Base-by-base conservation (phyloP, 305 asterid species). In the Lippia alba region DNA sequence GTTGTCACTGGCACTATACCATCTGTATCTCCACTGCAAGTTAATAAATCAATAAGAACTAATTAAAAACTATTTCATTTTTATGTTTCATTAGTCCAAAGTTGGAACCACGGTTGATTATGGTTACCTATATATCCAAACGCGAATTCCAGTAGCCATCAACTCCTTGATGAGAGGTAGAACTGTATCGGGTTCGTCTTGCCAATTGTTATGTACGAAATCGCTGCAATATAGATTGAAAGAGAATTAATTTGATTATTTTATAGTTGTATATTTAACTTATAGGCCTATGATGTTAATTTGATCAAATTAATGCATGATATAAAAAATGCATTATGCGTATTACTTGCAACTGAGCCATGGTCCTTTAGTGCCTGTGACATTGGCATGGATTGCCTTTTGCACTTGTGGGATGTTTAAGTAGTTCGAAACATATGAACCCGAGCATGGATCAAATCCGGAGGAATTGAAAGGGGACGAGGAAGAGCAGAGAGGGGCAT, bases 71-170 rank as follows among this genome's bases (percentile, higher is more conserved):
- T 24, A 24, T 24, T 24, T 24, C 30, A 24, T 1, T 24, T 24
- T 24, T 24, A 24, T 24, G 30, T 24, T 24, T 24, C 30, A 24
- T 24, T 24, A 24, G 3, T 24, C 30, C 30, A 3, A 24, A 24
- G 30, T 24, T 24, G 30, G 30, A 24, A 24, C 30, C 30, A 24
- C 30, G 1, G 30, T 24, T 24, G 30, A 36, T 36, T 44, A 44
- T 44, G 49, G 55, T 58, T 67, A 74, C 91, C 87, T 84, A 55
- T 84, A 86, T 12, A 86, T 69, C 89, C 86, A 86, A 56, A 84
- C 82, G n/a, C 72, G 70, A 51, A 86, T 74, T 40, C 82, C 86
- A 48, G 57, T 80, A 18, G 61, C 71, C 81, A 76, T 78, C 73
- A 86, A 48, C 64, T 82, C 71, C 80, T 80, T 77, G 24, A 84